phyloP scores from a whole-genome alignment of 2,329 filamentous ascomycete genomes.

The Chaetothyriales sp. region DNA sequence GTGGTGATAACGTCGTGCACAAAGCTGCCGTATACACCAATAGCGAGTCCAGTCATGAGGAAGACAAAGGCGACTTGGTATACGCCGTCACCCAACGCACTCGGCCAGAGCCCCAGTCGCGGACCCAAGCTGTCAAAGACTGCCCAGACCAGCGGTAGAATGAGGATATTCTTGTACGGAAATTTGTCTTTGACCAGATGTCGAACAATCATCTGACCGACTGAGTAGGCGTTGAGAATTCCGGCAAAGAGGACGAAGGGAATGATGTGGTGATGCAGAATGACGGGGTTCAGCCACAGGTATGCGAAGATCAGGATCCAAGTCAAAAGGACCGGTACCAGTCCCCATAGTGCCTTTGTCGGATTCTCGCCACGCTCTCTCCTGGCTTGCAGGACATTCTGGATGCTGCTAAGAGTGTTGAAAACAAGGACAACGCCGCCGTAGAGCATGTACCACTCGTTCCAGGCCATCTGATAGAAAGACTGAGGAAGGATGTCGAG shows the following conservation, averaged over 20 bases:
- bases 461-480: conserved; percentile 71
- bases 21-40: conserved; percentile 95
- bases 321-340: conserved; percentile 64
- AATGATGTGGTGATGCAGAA: conserved; percentile 69
- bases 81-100: conserved; percentile 57
- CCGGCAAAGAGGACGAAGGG: conserved; percentile 84
- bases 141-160: conserved; percentile 61
- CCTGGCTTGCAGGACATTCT: conserved; percentile 73
- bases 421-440: conserved; percentile 67
- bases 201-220: conserved; percentile 89
- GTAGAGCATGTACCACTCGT: conserved; percentile 84
- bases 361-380: conserved; percentile 57
- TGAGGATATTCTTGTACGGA: conserved; percentile 79
- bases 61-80: conserved; percentile 91
- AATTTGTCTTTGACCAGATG: conserved; percentile 80
- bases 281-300: conserved; percentile 69
- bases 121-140: conserved; percentile 72
- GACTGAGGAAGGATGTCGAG: conserved; percentile 50
- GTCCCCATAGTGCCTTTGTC: conserved; percentile 56
- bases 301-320: conserved; percentile 70
- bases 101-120: conserved; percentile 56
- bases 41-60: conserved; percentile 64
- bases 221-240: conserved; percentile 84
- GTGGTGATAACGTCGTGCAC: conserved; percentile 91
- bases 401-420: conserved; percentile 61